A percentile compares a stretch with the other conserved stretches of the same genome.
Conservation (phyloP, 345 rosid genomes). For the Populus ilicifolia region DNA sequence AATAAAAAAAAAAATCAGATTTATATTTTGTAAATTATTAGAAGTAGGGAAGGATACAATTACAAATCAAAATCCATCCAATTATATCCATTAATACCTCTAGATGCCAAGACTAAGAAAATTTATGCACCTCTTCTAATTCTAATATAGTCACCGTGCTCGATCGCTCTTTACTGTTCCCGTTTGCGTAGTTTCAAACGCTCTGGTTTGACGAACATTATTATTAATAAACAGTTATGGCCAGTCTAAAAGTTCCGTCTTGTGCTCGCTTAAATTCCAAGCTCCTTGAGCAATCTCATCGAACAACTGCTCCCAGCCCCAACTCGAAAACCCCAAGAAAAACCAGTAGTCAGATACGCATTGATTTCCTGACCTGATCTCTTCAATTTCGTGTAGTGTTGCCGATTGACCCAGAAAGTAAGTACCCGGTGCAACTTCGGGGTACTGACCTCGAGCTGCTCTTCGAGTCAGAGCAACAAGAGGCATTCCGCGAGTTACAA, state of each 20-base stretch:
- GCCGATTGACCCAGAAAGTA: constrained; percentile 68
- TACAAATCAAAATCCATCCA: too few species aligned
- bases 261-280: constrained; percentile 50
- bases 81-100: too few species aligned
- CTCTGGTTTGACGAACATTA: background rate
- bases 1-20: too few species aligned
- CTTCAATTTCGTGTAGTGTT: constrained; percentile 41
- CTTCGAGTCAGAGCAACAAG: constrained; percentile 57
- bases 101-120: too few species aligned
- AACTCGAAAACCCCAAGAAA: constrained; percentile 77
- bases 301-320: constrained; percentile 77
- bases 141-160: background rate
- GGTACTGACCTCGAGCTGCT: constrained; percentile 22
- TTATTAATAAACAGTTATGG: constrained; percentile 28
- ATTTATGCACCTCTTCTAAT: background rate
- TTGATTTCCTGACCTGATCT: constrained; percentile 41
- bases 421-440: constrained; percentile 59
- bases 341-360: constrained; percentile 67
- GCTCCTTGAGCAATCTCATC: constrained; percentile 67
- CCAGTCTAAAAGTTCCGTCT: constrained; percentile 44
- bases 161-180: background rate
- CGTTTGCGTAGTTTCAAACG: background rate
- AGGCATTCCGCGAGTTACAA: constrained; percentile 52
- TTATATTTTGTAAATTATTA: too few species aligned
- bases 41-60: too few species aligned